Percentiles rank a stretch among this genome's conserved stretches.
Evolutionary conservation across 2,329 filamentous ascomycete genomes (phyloP).

Genomic region (Monilinia laxa): DNA sequence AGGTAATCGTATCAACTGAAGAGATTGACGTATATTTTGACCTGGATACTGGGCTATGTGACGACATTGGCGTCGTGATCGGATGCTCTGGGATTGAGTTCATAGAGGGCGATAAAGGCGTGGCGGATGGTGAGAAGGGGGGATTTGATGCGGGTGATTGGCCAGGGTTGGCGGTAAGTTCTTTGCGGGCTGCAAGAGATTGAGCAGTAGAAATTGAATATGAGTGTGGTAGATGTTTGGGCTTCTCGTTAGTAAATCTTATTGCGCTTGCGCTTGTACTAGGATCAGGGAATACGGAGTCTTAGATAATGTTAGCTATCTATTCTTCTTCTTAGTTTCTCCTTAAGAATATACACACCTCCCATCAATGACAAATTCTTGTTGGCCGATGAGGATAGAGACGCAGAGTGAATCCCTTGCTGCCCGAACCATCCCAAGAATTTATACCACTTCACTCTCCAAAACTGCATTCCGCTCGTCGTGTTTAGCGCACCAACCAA

Average conservation of each 20-base stretch:
- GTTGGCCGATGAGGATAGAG: neutral
- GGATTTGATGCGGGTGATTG: neutral
- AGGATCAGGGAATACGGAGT: neutral
- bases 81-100: constrained; percentile 15
- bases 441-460: constrained; percentile 32
- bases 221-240: constrained; percentile 4
- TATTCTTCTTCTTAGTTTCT: neutral
- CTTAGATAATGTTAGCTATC: neutral
- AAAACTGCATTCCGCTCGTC: constrained; percentile 36
- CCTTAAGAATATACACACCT: constrained; percentile 3
- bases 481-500: constrained; percentile 50
- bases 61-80: neutral
- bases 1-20: constrained; percentile 7
- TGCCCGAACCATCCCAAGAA: constrained; percentile 20
- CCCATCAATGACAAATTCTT: neutral
- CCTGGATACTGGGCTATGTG: neutral
- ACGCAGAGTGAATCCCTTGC: constrained; percentile 10
- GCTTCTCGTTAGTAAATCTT: neutral
- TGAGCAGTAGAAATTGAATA: constrained; percentile 11
- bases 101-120: neutral
- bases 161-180: neutral
- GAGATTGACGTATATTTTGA: constrained; percentile 7
- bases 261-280: neutral
- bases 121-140: neutral
- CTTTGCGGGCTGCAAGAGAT: constrained; percentile 13